A percentile compares a stretch with the other conserved stretches of the same genome.
These are phyloP conservation scores for Arthrobotrys entomopaga DNA, from an alignment of 2,329 filamentous ascomycete species.

Conservation along the genomic window DNA sequence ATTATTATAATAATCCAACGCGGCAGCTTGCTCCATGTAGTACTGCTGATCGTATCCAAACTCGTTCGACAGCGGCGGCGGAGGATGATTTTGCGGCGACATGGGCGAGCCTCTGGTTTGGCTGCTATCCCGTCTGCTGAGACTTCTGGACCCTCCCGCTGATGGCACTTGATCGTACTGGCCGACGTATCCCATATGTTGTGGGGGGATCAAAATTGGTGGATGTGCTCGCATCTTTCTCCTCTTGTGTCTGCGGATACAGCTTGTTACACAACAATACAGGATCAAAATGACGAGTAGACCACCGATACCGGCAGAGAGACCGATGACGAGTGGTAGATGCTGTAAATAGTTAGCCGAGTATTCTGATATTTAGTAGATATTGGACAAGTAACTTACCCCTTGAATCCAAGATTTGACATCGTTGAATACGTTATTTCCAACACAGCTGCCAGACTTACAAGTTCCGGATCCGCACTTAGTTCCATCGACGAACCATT, in stretches of 20 bases:
- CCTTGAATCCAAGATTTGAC: constrained; percentile 77
- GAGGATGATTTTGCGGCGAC: constrained; percentile 12
- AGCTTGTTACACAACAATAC: constrained; percentile 73
- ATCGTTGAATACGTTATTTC: constrained; percentile 74
- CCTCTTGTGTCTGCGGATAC: constrained; percentile 63
- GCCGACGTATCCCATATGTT: constrained; percentile 48
- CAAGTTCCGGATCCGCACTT: constrained; percentile 81
- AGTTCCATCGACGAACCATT: constrained; percentile 95
- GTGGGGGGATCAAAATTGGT: constrained; percentile 52
- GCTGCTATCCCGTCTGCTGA: constrained; percentile 36
- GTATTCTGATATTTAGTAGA: not conserved
- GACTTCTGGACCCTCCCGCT: constrained; percentile 25
- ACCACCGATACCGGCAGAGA: constrained; percentile 76
- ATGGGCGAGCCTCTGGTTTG: constrained; percentile 14
- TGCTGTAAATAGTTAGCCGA: constrained; percentile 65
- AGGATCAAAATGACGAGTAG: constrained; percentile 76
- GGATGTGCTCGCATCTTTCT: constrained; percentile 45
- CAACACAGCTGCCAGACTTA: constrained; percentile 79
- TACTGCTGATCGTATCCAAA: constrained; percentile 48
- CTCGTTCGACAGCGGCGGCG: constrained; percentile 25
- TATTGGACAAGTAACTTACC: constrained; percentile 35
- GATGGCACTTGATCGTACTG: constrained; percentile 18
- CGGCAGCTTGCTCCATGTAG: constrained; percentile 46
- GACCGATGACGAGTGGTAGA: constrained; percentile 82
- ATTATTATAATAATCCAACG: constrained; percentile 50